Base-by-base conservation (phyloP, 768 basidiomycete genomes). In the Tricholoma terreum region DNA sequence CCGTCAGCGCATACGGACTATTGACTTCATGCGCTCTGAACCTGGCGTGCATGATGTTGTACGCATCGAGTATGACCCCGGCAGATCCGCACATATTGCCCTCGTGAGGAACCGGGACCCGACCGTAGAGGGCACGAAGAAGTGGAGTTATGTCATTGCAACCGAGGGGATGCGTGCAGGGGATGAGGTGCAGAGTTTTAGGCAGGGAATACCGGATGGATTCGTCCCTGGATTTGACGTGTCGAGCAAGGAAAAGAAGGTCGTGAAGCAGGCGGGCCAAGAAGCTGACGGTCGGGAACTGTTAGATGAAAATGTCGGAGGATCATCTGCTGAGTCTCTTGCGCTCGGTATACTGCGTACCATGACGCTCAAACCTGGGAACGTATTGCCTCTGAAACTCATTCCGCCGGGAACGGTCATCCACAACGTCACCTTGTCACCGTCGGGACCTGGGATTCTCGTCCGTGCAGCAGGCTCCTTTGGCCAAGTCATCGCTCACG, bases 41-140 rank as follows among this genome's bases (percentile, higher is more conserved):
- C 77, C 84, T 1, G 96, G 96, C 8, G 75, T 87, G 34, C 90
- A 92, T 66, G 91, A 95, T 63, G 94, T 98, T 45, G 82, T 95
- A 3, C 83, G 97, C 48, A 92, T 99, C 62, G 97, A 98, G 75
- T 99, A 96, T 67, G 97, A 98, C 76, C 97, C 97, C 0, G 90
- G 90, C 4, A 82, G 97, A 43, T 90, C 87, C 34, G 93, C 92
- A 6, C 97, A 99, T 70, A 96, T 99, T 67, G 96, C 97, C 2
- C 81, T 99, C 58, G 68, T 98, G 67, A 80, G 80, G 67, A 87
- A 84, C 67, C 77, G 86, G 50, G 77, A 85, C 62, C 69, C 78
- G 3, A 69, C 68, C 8, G 78, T 82, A 31, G 76, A 80, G 58
- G 88, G 84, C 1, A 70, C 57, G 58, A 76, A 80, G 58, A 80